phyloP scores from a whole-genome alignment of 1,139 yeast species.

The Pichia sp. region DNA sequence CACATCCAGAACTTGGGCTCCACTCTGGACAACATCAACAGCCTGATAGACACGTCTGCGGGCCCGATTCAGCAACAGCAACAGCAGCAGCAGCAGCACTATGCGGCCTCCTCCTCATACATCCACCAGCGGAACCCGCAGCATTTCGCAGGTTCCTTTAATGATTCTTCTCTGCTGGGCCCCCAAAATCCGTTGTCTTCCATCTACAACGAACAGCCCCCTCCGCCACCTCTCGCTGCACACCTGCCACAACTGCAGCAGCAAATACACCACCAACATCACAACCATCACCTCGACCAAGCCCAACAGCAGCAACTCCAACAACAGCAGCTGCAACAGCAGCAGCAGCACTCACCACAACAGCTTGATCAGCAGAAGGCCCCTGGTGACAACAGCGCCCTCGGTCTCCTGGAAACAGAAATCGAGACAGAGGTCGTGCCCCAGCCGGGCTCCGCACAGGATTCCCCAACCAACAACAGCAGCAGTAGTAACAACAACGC shows the following conservation, averaged over 20 bases:
- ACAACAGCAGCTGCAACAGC: background rate
- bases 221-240: background rate
- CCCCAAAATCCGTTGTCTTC: background rate
- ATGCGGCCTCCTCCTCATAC: background rate
- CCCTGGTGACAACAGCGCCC: background rate
- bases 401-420: background rate
- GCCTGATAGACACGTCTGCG: conserved; percentile 3
- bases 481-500: conserved; percentile 1
- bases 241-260: conserved; percentile 7
- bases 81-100: background rate
- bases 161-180: background rate
- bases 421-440: background rate
- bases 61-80: background rate
- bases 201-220: background rate
- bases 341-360: conserved; percentile 10
- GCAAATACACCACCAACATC: background rate
- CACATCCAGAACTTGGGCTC: conserved; percentile 6
- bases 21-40: conserved; percentile 10
- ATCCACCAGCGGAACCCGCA: conserved; percentile 4
- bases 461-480: background rate
- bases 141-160: background rate
- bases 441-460: background rate
- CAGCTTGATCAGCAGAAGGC: background rate
- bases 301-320: conserved; percentile 6
- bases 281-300: background rate